phyloP scores from a whole-genome alignment of 2,329 filamentous ascomycete species.

The Camptophora hylomeconis region DNA sequence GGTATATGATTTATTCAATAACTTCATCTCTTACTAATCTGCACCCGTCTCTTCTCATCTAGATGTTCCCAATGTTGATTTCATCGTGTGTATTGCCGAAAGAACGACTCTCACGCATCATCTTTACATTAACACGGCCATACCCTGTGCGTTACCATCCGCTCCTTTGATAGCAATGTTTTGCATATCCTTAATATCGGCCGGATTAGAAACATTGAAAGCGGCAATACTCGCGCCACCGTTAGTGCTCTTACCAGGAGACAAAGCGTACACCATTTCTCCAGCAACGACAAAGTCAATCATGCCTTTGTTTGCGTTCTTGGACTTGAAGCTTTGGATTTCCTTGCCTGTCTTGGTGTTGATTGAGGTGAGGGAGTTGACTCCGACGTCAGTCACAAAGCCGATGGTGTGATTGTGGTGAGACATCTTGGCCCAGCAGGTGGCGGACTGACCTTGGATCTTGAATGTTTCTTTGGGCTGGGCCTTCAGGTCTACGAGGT shows the following conservation, averaged over 20 bases:
- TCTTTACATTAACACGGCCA: too few species aligned
- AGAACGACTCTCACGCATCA: too few species aligned
- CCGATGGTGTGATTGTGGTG: too few species aligned
- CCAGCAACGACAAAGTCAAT: slow-evolving; percentile 43
- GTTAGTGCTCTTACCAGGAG: slow-evolving; percentile 44
- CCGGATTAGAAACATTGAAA: slow-evolving; percentile 29
- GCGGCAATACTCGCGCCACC: slow-evolving; percentile 24
- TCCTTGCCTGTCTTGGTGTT: slow-evolving; percentile 30
- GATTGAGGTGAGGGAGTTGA: slow-evolving; percentile 34
- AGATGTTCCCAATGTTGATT: too few species aligned
- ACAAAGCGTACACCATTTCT: slow-evolving; percentile 44
- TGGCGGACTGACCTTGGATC: slow-evolving; percentile 39
- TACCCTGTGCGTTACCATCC: slow-evolving; percentile 23
- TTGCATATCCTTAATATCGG: slow-evolving; percentile 24
- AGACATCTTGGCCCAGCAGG: slow-evolving; percentile 50
- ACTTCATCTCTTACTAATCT: too few species aligned
- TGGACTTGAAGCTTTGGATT: too few species aligned
- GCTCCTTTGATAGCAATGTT: slow-evolving; percentile 23
- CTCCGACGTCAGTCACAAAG: slow-evolving; percentile 45
- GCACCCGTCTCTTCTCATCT: too few species aligned
- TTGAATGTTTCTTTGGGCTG: slow-evolving; percentile 23
- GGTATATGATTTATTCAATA: too few species aligned
- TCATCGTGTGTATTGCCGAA: too few species aligned
- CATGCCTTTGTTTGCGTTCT: slow-evolving; percentile 39
- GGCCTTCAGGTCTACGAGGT: slow-evolving; percentile 20